These are phyloP conservation scores for Rhynchosporium graminicola DNA, from an alignment of 2,329 filamentous ascomycete species.

Conservation along the genomic window DNA sequence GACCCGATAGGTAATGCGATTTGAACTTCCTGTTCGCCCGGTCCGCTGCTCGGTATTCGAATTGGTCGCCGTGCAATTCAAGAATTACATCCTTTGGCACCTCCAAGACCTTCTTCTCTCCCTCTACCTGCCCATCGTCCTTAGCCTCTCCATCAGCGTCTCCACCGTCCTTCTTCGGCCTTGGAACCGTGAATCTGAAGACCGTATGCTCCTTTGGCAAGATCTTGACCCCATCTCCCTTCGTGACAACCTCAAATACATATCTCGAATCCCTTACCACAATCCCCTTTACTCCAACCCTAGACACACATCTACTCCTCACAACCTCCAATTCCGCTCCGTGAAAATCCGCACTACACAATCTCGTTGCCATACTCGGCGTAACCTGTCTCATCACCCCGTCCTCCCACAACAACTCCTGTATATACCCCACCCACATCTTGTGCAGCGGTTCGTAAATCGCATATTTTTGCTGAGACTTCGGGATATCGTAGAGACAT, in stretches of 20 bases:
- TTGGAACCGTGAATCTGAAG: conserved; percentile 74
- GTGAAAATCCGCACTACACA: conserved; percentile 87
- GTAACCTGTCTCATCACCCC: conserved; percentile 27
- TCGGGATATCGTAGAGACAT: conserved; percentile 73
- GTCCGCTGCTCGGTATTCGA: conserved; percentile 79
- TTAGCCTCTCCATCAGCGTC: conserved; percentile 16
- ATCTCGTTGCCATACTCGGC: conserved; percentile 62
- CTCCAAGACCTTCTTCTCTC: conserved; percentile 19
- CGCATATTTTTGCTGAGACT: conserved; percentile 66
- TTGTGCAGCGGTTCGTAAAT: conserved; percentile 76
- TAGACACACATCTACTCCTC: conserved; percentile 73
- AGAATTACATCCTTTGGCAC: conserved; percentile 62
- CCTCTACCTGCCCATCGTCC: conserved; percentile 27
- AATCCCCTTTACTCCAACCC: conserved; percentile 83
- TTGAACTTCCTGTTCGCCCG: conserved; percentile 92
- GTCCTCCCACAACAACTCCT: conserved; percentile 65
- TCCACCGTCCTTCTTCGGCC: conserved; percentile 29
- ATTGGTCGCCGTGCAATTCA: conserved; percentile 85
- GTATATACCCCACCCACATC: conserved; percentile 84
- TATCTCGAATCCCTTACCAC: conserved; percentile 87
- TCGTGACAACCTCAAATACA: conserved; percentile 81
- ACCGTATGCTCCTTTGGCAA: conserved; percentile 89
- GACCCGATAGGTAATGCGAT: conserved; percentile 71
- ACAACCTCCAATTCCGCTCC: conserved; percentile 83
- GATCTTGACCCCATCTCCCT: conserved; percentile 67